phyloP scores from a whole-genome alignment of 306 rosid species.

The Ziziphus jujuba region DNA sequence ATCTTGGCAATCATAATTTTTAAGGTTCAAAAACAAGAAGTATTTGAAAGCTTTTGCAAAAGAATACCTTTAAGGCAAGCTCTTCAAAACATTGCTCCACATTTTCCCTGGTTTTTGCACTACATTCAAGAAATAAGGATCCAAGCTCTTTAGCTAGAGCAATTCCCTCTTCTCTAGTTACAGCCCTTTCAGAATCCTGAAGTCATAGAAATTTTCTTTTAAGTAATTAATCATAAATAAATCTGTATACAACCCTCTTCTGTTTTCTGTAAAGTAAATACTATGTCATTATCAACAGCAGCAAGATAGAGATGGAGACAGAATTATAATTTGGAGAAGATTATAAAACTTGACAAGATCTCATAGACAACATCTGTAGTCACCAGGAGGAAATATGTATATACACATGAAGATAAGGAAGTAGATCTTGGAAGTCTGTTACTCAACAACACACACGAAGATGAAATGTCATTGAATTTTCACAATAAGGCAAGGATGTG shows the following conservation, averaged over 20 bases:
- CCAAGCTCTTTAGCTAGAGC: slow-evolving; percentile 86
- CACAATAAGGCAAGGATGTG: no score
- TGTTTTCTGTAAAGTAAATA: not conserved
- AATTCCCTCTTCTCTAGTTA: slow-evolving; percentile 85
- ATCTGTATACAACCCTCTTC: slow-evolving; percentile 3
- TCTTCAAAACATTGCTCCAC: slow-evolving; percentile 88
- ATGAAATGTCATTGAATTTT: no score
- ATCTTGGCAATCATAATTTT: no score
- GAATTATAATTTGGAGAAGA: no score
- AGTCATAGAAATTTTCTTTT: not conserved
- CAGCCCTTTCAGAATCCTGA: slow-evolving; percentile 88
- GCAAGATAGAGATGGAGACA: no score
- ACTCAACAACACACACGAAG: no score
- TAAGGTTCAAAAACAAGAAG: no score
- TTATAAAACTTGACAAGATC: no score
- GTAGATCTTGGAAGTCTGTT: no score
- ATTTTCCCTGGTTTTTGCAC: slow-evolving; percentile 92
- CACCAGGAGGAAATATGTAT: no score
- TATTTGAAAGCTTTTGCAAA: not conserved
- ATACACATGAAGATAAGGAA: no score
- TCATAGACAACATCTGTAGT: no score
- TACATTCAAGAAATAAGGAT: slow-evolving; percentile 80
- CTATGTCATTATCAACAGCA: not conserved
- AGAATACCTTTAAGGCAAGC: slow-evolving; percentile 77
- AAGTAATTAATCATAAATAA: not conserved